Evolutionary conservation across 805 yeast species (phyloP), one percentile per base, ranked within the genome.

Genomic region (Ogataea siamensis): DNA sequence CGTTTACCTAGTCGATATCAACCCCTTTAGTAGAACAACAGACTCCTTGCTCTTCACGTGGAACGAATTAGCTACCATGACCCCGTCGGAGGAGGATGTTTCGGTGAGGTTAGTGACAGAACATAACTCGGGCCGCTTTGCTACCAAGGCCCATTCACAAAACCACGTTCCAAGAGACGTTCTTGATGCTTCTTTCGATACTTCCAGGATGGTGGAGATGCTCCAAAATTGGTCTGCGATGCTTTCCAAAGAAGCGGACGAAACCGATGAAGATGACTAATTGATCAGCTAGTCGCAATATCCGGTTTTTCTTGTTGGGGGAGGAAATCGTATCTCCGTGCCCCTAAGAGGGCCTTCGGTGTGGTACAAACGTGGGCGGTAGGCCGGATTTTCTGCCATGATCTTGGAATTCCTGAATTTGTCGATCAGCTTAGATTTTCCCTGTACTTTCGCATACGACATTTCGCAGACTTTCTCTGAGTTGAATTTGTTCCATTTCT

Each of bases 111-210:
- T 91, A 10, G 80, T 91, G 4, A 72, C 78, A 2, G 74, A 78
- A 48, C 76, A 76, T 14, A 85, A 87, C 45, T 65, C 84, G 5
- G 85, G 87, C 0, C 67, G 91, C 20, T 88, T 88, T 66, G 82
- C 87, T 0, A 63, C 78, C 0, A 86, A 83, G 47, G 95, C 87
- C 34, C 91, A 87, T 55, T 77, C 95, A 2, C 95, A 91, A 51
- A 87, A 81, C 57, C 89, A 86, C 53, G 96, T 93, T 2, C 99
- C 99, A 0, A 70, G 74, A 36, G 99, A 93, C 53, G 78, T 93
- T 14, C 83, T 93, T 4, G 93, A 87, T 56, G 96, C 96, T 2
- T 71, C 85, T 22, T 53, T 78, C 50, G 80, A 83, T 49, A 73
- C 89, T 0, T 68, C 71, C 14, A 74, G 83, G 0, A 81, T 87